phyloP scores from a whole-genome alignment of 177 flowering plant genomes.

The Tripterygium wilfordii region DNA sequence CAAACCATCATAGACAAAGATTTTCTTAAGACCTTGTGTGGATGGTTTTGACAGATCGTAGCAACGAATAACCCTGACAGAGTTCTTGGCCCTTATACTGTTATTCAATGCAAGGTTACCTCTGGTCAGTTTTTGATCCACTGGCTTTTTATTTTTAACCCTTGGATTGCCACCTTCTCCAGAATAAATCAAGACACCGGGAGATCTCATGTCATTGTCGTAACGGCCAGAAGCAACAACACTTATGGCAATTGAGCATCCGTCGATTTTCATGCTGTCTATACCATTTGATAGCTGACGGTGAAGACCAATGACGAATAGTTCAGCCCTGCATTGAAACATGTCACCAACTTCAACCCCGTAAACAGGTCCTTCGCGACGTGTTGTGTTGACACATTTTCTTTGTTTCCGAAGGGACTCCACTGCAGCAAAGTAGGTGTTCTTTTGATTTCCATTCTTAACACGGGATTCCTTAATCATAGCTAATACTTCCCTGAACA shows the following conservation, averaged over 20 bases:
- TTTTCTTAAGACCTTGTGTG: conserved; percentile 10
- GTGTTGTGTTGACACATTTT: conserved; percentile 28
- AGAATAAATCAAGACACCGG: conserved; percentile 38
- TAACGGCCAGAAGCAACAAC: conserved; percentile 54
- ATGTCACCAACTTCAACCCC: conserved; percentile 61
- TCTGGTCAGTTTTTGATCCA: conserved; percentile 55
- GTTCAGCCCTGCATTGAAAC: conserved; percentile 48
- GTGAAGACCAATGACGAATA: conserved; percentile 53
- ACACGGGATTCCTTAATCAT: too few species aligned
- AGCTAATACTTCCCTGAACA: too few species aligned
- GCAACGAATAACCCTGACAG: conserved; percentile 52
- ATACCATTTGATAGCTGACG: conserved; percentile 33
- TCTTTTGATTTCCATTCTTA: too few species aligned
- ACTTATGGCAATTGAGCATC: conserved; percentile 35
- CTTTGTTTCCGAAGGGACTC: too few species aligned
- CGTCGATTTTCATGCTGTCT: conserved; percentile 27
- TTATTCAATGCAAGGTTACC: conserved; percentile 63
- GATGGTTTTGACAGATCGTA: conserved; percentile 16
- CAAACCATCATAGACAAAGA: conserved; percentile 48
- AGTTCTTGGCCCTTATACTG: conserved; percentile 27
- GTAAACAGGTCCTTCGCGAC: conserved; percentile 35
- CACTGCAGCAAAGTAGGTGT: too few species aligned
- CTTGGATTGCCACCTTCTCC: conserved; percentile 52
- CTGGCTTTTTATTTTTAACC: conserved; percentile 14
- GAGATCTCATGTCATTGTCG: conserved; percentile 19